phyloP scores from a whole-genome alignment of 2,329 filamentous ascomycete species.

The Dactylellina drechsleri region DNA sequence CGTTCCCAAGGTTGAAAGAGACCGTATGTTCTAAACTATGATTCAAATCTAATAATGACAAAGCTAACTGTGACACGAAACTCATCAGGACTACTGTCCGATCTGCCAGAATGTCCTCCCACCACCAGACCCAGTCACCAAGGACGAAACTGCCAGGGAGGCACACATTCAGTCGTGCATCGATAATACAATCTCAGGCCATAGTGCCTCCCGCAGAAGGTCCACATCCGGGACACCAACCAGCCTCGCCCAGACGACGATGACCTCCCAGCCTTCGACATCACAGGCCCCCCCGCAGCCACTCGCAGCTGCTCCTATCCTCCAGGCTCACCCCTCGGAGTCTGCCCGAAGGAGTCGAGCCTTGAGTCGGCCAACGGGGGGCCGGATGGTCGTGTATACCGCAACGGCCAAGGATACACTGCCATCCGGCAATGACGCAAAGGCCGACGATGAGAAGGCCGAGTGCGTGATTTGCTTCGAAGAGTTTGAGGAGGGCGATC shows the following conservation, averaged over 20 bases:
- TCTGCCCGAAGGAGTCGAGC: conserved; percentile 48
- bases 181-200: conserved; percentile 56
- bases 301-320: not conserved
- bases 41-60: not conserved
- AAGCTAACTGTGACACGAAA: not conserved
- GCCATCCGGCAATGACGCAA: conserved; percentile 62
- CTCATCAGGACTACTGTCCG: conserved; percentile 57
- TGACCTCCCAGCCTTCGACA: conserved; percentile 29
- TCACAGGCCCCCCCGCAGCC: not conserved
- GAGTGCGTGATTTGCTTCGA: conserved; percentile 69
- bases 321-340: conserved; percentile 21
- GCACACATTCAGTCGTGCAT: conserved; percentile 64
- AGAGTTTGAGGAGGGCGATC: conserved; percentile 66
- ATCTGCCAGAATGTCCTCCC: conserved; percentile 57
- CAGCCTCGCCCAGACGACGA: conserved; percentile 27
- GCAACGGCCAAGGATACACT: conserved; percentile 67
- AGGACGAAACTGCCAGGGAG: conserved; percentile 62
- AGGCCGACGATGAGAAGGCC: conserved; percentile 59
- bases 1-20: conserved; percentile 55
- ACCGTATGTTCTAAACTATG: conserved; percentile 36
- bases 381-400: conserved; percentile 65
- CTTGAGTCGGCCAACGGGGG: conserved; percentile 54
- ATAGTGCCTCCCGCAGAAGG: conserved; percentile 56
- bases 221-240: conserved; percentile 29
- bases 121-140: conserved; percentile 55